A percentile compares a stretch with the other conserved stretches of the same genome.
Evolutionary conservation across 2,329 filamentous ascomycete species (phyloP).

Genomic region (Phaeophleospora eucalypticola): DNA sequence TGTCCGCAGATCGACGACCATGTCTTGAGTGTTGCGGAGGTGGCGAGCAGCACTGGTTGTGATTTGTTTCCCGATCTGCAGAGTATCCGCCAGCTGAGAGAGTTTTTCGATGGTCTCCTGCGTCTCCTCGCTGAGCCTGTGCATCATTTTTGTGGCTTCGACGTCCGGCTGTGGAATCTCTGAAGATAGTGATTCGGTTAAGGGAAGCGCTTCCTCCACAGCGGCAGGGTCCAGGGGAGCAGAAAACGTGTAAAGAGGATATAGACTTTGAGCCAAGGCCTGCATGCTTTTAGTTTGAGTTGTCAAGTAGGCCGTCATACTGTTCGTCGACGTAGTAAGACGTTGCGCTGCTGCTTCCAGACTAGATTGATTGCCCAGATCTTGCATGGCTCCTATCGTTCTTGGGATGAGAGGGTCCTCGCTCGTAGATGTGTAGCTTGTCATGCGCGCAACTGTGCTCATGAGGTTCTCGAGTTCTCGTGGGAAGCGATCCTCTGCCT

Average conservation of each 20-base stretch:
- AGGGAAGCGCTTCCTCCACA: slow-evolving; percentile 65
- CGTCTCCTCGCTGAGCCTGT: slow-evolving; percentile 63
- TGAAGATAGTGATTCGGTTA: slow-evolving; percentile 62
- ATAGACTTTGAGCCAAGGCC: slow-evolving; percentile 62
- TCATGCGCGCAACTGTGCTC: slow-evolving; percentile 32
- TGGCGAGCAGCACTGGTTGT: slow-evolving; percentile 76
- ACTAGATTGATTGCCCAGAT: slow-evolving; percentile 32
- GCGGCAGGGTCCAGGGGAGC: slow-evolving; percentile 61
- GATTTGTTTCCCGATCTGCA: slow-evolving; percentile 91
- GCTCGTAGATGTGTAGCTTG: slow-evolving; percentile 25
- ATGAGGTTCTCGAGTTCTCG: slow-evolving; percentile 34
- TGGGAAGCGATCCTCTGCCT: slow-evolving; percentile 39
- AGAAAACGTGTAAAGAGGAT: slow-evolving; percentile 56
- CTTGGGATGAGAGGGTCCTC: slow-evolving; percentile 33
- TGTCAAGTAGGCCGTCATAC: slow-evolving; percentile 65
- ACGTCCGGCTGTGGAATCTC: slow-evolving; percentile 64
- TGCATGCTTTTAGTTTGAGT: slow-evolving; percentile 74
- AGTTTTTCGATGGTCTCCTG: slow-evolving; percentile 72
- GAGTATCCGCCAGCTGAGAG: slow-evolving; percentile 79
- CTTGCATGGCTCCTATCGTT: slow-evolving; percentile 30
- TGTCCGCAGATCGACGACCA: slow-evolving; percentile 76
- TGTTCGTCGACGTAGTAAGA: slow-evolving; percentile 34
- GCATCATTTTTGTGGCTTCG: slow-evolving; percentile 61
- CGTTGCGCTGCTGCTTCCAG: slow-evolving; percentile 33
- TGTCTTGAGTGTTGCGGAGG: slow-evolving; percentile 75